Conservation (phyloP, 768 basidiomycete species). For the Boletus edulis region DNA sequence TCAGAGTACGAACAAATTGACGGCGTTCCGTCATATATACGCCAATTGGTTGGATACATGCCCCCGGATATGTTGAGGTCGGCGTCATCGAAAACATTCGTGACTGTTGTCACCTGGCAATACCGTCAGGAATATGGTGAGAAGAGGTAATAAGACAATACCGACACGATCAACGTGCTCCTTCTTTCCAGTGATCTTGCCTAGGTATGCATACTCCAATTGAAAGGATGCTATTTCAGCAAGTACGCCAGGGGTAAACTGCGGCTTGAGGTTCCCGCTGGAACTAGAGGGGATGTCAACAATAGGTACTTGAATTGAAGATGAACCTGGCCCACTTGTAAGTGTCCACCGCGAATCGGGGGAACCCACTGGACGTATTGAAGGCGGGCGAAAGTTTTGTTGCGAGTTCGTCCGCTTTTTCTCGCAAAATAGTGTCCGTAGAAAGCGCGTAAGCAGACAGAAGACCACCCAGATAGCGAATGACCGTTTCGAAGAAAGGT, state of each 20-base stretch:
- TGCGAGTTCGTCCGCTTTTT: slow-evolving; percentile 77
- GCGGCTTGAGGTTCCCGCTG: slow-evolving; percentile 8
- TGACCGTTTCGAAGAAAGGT: slow-evolving; percentile 83
- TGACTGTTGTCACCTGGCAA: slow-evolving; percentile 46
- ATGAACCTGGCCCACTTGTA: slow-evolving; percentile 39
- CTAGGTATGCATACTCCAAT: slow-evolving; percentile 82
- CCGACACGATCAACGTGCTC: slow-evolving; percentile 57
- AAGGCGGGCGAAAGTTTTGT: slow-evolving; percentile 72
- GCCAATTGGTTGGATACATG: slow-evolving; percentile 65
- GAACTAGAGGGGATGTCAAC: slow-evolving; percentile 1
- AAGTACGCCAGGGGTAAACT: slow-evolving; percentile 42
- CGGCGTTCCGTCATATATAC: slow-evolving; percentile 45
- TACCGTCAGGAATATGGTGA: not conserved
- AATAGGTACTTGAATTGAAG: not conserved
- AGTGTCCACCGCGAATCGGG: slow-evolving; percentile 69
- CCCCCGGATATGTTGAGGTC: slow-evolving; percentile 49
- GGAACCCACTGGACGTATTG: slow-evolving; percentile 65
- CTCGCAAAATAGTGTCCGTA: slow-evolving; percentile 55
- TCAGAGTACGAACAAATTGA: slow-evolving; percentile 41
- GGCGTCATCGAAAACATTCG: slow-evolving; percentile 44
- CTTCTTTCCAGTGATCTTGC: slow-evolving; percentile 70
- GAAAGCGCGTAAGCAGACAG: slow-evolving; percentile 82
- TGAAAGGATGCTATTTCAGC: slow-evolving; percentile 84
- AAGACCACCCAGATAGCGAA: slow-evolving; percentile 87
- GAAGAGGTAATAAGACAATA: not conserved